Evolutionary conservation across 805 yeast species (phyloP), one percentile per base, ranked within the genome.

Genomic region (Lipomyces sp.): DNA sequence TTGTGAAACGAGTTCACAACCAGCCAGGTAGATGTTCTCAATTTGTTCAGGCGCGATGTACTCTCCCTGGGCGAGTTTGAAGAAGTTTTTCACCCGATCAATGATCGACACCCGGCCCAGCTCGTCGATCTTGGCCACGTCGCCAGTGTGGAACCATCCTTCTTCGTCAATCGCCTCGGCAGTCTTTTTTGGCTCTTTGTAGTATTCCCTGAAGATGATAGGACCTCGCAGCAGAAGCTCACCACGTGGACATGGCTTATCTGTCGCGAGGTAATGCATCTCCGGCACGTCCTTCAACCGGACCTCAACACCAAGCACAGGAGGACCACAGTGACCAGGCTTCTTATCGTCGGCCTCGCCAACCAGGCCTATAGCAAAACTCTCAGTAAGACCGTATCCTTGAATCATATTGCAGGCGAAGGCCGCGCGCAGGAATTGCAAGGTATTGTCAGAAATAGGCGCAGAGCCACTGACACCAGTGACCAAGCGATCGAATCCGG

Each of bases 71-170:
- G 87, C 80, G 62, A 85, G 75, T 71, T 89, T 89, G 81, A 89
- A 89, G 78, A 89, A 89, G 78, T 89, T 90, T 80, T 89, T 89
- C 51, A 89, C 92, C 68, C 95, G 81, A 74, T 90, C 95, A 71
- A 89, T 82, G 65, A 89, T 86, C 59, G 77, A 80, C 32, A 90
- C 75, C 57, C 88, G 81, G 11, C 92, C 90, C 5, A 79, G 77
- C 1, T 69, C 64, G 64, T 84, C 85, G 60, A 88, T 76, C 64
- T 75, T 77, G 0, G 85, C 90, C 71, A 88, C 83, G 75, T 88
- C 93, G 24, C 80, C 80, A 33, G 77, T 73, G 39, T 63, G 66
- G 71, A 77, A 77, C 77, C 79, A 77, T n/a, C 78, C 78, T 48
- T 74, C 74, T 15, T 80, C 77, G 64, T 84, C 88, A 53, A 88